Conservation (phyloP, 2,329 filamentous ascomycete genomes). For the Paraphoma sp. region DNA sequence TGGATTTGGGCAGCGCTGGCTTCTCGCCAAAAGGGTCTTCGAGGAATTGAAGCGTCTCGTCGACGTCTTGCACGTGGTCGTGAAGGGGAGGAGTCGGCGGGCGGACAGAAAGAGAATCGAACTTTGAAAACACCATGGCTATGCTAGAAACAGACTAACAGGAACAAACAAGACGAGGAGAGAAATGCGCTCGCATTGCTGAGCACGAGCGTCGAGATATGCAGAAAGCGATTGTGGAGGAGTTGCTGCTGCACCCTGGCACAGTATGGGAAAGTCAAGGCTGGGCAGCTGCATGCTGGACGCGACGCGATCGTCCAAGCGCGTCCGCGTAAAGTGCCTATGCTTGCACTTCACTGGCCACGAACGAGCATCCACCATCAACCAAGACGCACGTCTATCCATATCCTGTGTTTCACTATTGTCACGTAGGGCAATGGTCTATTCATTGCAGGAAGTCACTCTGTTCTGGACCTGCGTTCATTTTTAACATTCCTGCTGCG, state of each 20-base stretch:
- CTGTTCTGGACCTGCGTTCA: no score
- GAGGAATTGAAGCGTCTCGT: constrained; percentile 53
- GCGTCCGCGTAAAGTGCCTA: constrained; percentile 22
- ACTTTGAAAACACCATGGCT: constrained; percentile 50
- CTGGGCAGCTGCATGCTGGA: constrained; percentile 15
- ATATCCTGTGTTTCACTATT: no score
- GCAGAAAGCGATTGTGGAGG: constrained; percentile 16
- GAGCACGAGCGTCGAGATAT: constrained; percentile 12
- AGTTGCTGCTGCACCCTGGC: constrained; percentile 16
- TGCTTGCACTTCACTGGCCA: constrained; percentile 10
- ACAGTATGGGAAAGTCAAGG: constrained; percentile 4
- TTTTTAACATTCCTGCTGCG: no score
- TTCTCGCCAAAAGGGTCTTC: constrained; percentile 50
- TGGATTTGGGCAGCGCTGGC: constrained; percentile 27
- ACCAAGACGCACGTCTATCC: no score
- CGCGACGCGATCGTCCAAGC: constrained; percentile 17
- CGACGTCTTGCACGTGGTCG: constrained; percentile 41
- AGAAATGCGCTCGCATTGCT: constrained; percentile 33
- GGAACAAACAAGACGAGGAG: constrained; percentile 26
- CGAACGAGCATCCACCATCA: no score
- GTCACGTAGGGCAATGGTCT: no score
- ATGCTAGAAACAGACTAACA: constrained; percentile 37
- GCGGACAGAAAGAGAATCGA: constrained; percentile 58
- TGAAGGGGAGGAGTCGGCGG: constrained; percentile 62
- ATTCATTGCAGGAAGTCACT: no score